A percentile compares a stretch with the other conserved stretches of the same genome.
These are phyloP conservation scores for Boletus sp. DNA, from an alignment of 768 basidiomycete species.

Conservation along the genomic window DNA sequence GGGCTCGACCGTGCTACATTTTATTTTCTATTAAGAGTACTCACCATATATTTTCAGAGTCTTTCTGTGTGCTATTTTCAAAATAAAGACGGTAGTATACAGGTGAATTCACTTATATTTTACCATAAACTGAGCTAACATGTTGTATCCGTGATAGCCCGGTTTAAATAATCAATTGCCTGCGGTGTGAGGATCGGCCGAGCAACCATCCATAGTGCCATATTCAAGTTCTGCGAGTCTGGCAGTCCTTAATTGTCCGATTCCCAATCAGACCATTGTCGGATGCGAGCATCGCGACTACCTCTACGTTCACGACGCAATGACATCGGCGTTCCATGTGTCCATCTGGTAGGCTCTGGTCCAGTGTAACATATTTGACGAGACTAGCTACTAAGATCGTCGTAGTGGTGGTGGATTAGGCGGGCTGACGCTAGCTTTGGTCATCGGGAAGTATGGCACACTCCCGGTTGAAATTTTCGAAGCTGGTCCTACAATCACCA, in stretches of 20 bases:
- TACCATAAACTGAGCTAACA: no score
- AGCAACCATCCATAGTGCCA: no score
- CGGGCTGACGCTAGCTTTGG: constrained; percentile 34
- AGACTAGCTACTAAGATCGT: not conserved
- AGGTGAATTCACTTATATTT: no score
- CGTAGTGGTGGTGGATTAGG: constrained; percentile 40
- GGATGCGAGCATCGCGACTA: not conserved
- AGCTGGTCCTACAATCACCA: constrained; percentile 37
- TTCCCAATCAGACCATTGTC: not conserved
- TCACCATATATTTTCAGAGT: no score
- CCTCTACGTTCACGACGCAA: not conserved
- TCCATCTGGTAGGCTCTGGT: constrained; percentile 15
- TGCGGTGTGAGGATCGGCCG: not conserved
- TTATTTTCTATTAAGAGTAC: no score
- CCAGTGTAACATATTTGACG: not conserved
- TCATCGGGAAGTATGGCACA: constrained; percentile 24
- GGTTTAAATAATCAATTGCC: no score
- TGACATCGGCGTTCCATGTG: constrained; percentile 12
- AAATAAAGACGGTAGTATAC: no score
- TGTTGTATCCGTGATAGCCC: no score
- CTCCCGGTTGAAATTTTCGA: constrained; percentile 44
- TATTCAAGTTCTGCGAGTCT: no score
- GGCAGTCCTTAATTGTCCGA: not conserved
- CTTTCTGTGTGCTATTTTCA: no score
- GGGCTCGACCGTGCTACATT: no score